Percentiles rank a stretch among this genome's conserved stretches.
Conservation (phyloP, 106 monocot genomes). For the Ottelia alismoides region DNA sequence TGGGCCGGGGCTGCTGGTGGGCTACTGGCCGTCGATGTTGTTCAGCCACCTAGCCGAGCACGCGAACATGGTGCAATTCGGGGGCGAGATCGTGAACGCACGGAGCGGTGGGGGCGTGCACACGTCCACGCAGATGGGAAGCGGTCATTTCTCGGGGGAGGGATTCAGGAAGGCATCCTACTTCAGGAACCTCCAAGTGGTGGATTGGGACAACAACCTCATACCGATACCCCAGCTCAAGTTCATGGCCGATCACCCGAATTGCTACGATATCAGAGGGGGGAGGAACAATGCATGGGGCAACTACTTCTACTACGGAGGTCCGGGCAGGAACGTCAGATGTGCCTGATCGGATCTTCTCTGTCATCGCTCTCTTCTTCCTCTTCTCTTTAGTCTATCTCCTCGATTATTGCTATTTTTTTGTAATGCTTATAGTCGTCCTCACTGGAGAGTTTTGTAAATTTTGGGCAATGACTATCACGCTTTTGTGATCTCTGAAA, state of each 20-base stretch:
- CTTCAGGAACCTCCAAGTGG: slow-evolving; percentile 16
- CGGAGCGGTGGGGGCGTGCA: slow-evolving; percentile 1
- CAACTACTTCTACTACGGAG: slow-evolving; percentile 20
- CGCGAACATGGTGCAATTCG: slow-evolving; percentile 20
- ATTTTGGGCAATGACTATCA: no score
- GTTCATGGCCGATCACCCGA: slow-evolving; percentile 9
- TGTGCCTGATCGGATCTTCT: slow-evolving; percentile 10
- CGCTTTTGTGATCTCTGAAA: no score
- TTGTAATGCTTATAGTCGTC: no score
- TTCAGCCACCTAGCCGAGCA: slow-evolving; percentile 11
- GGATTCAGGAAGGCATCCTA: slow-evolving; percentile 15
- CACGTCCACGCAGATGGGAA: slow-evolving; percentile 26
- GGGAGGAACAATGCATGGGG: slow-evolving; percentile 8
- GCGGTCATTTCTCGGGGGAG: slow-evolving; percentile 12
- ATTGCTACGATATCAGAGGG: slow-evolving; percentile 14
- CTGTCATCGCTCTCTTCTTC: no score
- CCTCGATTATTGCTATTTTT: no score
- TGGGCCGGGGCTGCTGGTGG: slow-evolving; percentile 11
- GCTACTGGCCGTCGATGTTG: slow-evolving; percentile 22
- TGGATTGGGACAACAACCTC: slow-evolving; percentile 17
- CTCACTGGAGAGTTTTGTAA: no score
- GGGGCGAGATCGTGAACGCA: slow-evolving; percentile 17
- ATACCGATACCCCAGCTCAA: not conserved
- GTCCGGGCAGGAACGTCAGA: slow-evolving; percentile 16
- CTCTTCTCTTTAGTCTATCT: no score